phyloP scores from a whole-genome alignment of 352 stramenopile genomes.

The Pythium brassicae region DNA sequence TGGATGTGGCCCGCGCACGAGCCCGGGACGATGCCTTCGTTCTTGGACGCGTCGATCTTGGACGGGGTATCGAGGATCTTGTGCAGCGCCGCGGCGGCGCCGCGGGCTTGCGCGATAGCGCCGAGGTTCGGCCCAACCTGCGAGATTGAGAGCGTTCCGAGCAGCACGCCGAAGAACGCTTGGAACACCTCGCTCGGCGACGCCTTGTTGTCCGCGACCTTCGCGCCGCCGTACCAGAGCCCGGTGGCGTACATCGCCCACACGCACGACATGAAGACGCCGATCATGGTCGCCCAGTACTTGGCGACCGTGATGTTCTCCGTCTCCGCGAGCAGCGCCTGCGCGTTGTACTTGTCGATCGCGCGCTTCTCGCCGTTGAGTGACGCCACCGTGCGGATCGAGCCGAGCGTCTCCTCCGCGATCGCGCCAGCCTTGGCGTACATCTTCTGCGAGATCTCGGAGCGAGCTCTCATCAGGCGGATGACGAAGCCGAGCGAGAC shows the following conservation, averaged over 20 bases:
- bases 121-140: conserved; percentile 54
- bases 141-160: conserved; percentile 34
- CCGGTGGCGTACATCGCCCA: conserved; percentile 48
- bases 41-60: conserved; percentile 36
- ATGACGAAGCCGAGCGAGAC: conserved; percentile 19
- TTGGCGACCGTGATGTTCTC: conserved; percentile 20
- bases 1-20: conserved; percentile 28
- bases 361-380: conserved; percentile 20
- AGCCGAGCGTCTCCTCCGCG: conserved; percentile 26
- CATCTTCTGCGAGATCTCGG: conserved; percentile 15
- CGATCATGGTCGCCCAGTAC: conserved; percentile 15
- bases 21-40: conserved; percentile 18
- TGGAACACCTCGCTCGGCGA: conserved; percentile 36
- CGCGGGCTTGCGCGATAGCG: conserved; percentile 41
- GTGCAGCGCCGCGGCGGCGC: conserved; percentile 39
- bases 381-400: conserved; percentile 26
- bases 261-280: conserved; percentile 24
- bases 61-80: conserved; percentile 47
- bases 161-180: conserved; percentile 49
- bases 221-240: conserved; percentile 48
- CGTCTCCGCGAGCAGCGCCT: conserved; percentile 11
- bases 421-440: conserved; percentile 25
- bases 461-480: conserved; percentile 10
- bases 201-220: conserved; percentile 24
- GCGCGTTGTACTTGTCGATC: conserved; percentile 19